A percentile compares a stretch with the other conserved stretches of the same genome.
Evolutionary conservation across 495 filamentous ascomycete genomes (phyloP).

Genomic region (Cairneyella variabilis): DNA sequence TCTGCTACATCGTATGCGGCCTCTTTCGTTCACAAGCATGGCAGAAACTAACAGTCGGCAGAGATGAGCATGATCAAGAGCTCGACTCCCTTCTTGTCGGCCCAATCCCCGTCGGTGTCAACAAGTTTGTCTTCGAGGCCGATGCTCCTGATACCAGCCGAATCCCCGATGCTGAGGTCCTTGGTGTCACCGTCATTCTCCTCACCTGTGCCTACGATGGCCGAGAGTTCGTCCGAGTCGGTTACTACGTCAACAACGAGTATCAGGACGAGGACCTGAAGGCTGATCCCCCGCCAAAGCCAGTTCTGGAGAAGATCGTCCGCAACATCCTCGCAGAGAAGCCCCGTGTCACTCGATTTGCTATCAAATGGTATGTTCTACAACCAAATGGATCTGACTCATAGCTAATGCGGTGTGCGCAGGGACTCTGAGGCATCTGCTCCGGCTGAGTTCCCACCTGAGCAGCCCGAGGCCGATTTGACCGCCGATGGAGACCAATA

Average conservation of each 20-base stretch:
- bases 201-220: conserved; percentile 95
- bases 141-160: conserved; percentile 82
- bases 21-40: background rate
- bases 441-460: conserved; percentile 91
- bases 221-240: conserved; percentile 95
- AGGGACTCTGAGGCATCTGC: conserved; percentile 97
- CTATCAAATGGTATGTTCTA: conserved; percentile 88
- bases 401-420: too few relatives aligned
- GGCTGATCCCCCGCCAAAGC: conserved; percentile 84
- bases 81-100: conserved; percentile 95
- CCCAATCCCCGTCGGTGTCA: conserved; percentile 92
- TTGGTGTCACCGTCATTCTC: conserved; percentile 95
- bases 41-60: conserved; percentile 31
- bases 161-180: conserved; percentile 90
- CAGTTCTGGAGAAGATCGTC: conserved; percentile 83
- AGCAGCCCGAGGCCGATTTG: conserved; percentile 91
- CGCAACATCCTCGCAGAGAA: conserved; percentile 95
- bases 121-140: conserved; percentile 98
- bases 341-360: conserved; percentile 92
- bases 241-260: conserved; percentile 99
- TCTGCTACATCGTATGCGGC: conserved; percentile 85
- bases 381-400: too few relatives aligned
- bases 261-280: conserved; percentile 89
- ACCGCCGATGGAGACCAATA: conserved; percentile 85
- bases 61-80: conserved; percentile 95